Conservation (phyloP, 2,329 filamentous ascomycete genomes). For the Hyphodiscus sp. region DNA sequence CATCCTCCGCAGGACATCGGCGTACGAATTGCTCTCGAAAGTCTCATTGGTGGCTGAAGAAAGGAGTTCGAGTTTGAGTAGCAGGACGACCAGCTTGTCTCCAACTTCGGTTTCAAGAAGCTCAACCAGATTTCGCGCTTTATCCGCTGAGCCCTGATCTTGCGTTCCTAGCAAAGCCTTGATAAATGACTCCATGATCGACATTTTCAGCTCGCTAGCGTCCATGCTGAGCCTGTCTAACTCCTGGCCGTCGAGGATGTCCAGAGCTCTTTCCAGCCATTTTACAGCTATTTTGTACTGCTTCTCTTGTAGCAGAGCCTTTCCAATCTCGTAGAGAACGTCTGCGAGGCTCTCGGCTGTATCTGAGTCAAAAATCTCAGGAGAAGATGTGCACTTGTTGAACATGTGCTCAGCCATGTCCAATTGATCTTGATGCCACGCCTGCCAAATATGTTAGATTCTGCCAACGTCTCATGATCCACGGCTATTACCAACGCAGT, state of each 20-base stretch:
- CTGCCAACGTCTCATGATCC: slow-evolving; percentile 13
- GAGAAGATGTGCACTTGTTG: slow-evolving; percentile 44
- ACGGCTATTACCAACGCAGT: slow-evolving; percentile 48
- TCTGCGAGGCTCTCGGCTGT: slow-evolving; percentile 59
- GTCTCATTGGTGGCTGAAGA: slow-evolving; percentile 39
- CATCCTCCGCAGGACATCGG: slow-evolving; percentile 52
- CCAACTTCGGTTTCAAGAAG: slow-evolving; percentile 57
- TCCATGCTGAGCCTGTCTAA: slow-evolving; percentile 50
- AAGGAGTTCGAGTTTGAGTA: slow-evolving; percentile 64
- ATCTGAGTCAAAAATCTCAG: slow-evolving; percentile 36
- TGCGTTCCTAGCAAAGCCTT: slow-evolving; percentile 45
- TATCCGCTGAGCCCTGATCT: slow-evolving; percentile 38
- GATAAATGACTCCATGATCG: slow-evolving; percentile 59
- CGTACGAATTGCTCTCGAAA: slow-evolving; percentile 44
- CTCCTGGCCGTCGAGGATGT: slow-evolving; percentile 49
- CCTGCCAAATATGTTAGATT: slow-evolving; percentile 38
- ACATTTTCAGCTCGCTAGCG: slow-evolving; percentile 56
- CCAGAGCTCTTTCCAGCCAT: slow-evolving; percentile 68
- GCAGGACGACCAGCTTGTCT: slow-evolving; percentile 56
- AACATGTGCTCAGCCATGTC: slow-evolving; percentile 78
- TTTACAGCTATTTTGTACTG: slow-evolving; percentile 51
- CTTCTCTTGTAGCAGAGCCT: slow-evolving; percentile 44
- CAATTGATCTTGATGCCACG: slow-evolving; percentile 65
- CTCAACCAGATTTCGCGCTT: slow-evolving; percentile 51
- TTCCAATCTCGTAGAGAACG: slow-evolving; percentile 67